These are phyloP conservation scores for Pezicula rhizophila DNA, from an alignment of 2,329 filamentous ascomycete species.

Conservation along the genomic window DNA sequence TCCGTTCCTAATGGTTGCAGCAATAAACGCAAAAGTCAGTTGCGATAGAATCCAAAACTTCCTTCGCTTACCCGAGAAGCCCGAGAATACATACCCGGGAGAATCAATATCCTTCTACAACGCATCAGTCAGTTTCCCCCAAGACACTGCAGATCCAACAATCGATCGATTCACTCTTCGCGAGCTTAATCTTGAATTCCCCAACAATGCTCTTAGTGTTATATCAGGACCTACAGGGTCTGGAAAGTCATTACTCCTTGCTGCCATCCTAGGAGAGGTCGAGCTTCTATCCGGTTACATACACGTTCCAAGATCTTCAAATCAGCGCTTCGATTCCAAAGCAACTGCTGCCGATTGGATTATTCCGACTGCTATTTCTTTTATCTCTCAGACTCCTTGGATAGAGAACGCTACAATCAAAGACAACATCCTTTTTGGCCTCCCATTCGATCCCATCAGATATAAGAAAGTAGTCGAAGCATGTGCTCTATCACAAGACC, in stretches of 20 bases:
- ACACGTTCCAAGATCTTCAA: constrained; percentile 43
- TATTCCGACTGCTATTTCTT: constrained; percentile 60
- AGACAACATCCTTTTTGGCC: constrained; percentile 71
- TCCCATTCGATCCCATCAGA: constrained; percentile 59
- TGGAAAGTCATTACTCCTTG: constrained; percentile 69
- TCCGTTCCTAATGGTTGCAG: constrained; percentile 63
- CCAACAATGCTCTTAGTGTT: constrained; percentile 60
- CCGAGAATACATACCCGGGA: constrained; percentile 45
- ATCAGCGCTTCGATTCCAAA: constrained; percentile 52
- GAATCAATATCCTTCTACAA: constrained; percentile 57
- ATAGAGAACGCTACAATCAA: constrained; percentile 73
- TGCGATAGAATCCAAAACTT: constrained; percentile 65
- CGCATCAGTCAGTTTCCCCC: constrained; percentile 66
- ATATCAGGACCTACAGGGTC: constrained; percentile 72
- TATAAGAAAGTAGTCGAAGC: constrained; percentile 64
- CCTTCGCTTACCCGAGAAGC: constrained; percentile 58
- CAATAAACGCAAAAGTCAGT: constrained; percentile 66
- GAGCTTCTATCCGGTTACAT: constrained; percentile 60
- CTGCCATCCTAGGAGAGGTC: constrained; percentile 67
- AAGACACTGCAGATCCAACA: constrained; percentile 49
- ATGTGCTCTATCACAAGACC: constrained; percentile 67
- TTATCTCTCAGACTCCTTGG: constrained; percentile 74
- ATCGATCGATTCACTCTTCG: constrained; percentile 58
- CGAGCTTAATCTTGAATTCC: constrained; percentile 60
- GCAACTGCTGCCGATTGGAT: constrained; percentile 59